Evolutionary conservation across 495 filamentous ascomycete species (phyloP).

Genomic region (Evernia prunastri): DNA sequence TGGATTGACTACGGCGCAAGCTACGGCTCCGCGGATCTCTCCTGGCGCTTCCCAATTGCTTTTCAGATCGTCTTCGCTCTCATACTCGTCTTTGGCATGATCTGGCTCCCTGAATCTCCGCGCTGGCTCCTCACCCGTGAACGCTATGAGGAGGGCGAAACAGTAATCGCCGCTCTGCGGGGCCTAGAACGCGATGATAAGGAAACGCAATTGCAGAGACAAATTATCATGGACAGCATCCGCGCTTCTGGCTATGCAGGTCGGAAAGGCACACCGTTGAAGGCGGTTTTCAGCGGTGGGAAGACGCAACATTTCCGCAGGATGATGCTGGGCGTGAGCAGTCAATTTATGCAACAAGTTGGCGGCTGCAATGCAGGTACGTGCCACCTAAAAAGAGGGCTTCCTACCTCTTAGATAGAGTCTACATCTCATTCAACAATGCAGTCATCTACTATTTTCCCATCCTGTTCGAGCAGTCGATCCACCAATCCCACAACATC

Average conservation of each 20-base stretch:
- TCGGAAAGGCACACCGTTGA: conserved; percentile 47
- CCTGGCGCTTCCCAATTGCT: conserved; percentile 77
- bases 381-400: no score
- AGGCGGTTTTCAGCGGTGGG: conserved; percentile 32
- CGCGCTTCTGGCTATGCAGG: conserved; percentile 51
- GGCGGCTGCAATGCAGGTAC: conserved; percentile 61
- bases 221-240: conserved; percentile 60
- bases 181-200: conserved; percentile 53
- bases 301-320: conserved; percentile 24
- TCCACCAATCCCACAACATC: conserved; percentile 51
- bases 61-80: conserved; percentile 74
- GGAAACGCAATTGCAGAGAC: conserved; percentile 53
- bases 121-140: conserved; percentile 66
- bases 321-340: conserved; percentile 48
- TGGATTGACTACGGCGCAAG: conserved; percentile 77
- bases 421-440: no score
- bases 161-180: conserved; percentile 62
- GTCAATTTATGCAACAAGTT: conserved; percentile 75
- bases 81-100: conserved; percentile 57
- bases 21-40: conserved; percentile 56
- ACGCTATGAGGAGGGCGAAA: conserved; percentile 59
- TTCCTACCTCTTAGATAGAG: no score
- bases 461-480: conserved; percentile 63
- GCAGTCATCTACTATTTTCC: conserved; percentile 73
- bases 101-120: conserved; percentile 67